These are phyloP conservation scores for Pyricularia pennisetigena DNA, from an alignment of 2,329 filamentous ascomycete species.

Conservation along the genomic window DNA sequence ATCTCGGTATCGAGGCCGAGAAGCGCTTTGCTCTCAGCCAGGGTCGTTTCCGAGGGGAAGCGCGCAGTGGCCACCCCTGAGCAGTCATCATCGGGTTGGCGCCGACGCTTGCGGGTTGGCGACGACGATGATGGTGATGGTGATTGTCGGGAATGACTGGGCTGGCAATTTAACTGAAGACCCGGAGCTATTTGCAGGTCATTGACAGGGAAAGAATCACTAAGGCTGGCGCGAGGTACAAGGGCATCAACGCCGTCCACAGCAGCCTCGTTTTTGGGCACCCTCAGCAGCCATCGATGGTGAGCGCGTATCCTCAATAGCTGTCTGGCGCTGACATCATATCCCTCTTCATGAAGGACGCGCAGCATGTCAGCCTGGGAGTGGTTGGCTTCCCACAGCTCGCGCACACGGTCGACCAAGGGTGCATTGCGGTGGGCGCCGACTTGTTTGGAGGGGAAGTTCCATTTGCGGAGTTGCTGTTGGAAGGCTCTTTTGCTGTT, in stretches of 20 bases:
- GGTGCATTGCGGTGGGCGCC: conserved; percentile 59
- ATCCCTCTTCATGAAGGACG: conserved; percentile 62
- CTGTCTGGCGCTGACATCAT: conserved; percentile 60
- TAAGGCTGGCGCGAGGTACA: not conserved
- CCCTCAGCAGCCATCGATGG: conserved; percentile 58
- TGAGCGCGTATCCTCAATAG: conserved; percentile 59
- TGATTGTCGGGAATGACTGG: not conserved
- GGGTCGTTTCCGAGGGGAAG: conserved; percentile 74
- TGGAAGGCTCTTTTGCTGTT: conserved; percentile 66
- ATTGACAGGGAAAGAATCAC: not conserved
- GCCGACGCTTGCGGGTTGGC: conserved; percentile 48
- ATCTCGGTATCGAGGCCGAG: conserved; percentile 51
- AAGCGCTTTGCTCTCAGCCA: conserved; percentile 66
- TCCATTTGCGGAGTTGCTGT: conserved; percentile 68
- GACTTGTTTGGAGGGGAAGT: conserved; percentile 66
- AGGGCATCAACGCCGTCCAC: conserved; percentile 7
- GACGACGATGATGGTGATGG: not conserved
- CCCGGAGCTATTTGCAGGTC: not conserved
- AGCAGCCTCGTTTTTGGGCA: conserved; percentile 24
- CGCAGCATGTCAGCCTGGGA: conserved; percentile 65
- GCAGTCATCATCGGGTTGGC: conserved; percentile 59
- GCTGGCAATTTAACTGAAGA: not conserved
- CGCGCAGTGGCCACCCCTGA: conserved; percentile 59
- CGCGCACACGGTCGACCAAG: conserved; percentile 59
- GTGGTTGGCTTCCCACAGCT: conserved; percentile 70